These are phyloP conservation scores for Nothophaeocryptopus gaeumannii DNA, from an alignment of 2,329 filamentous ascomycete genomes.

Conservation along the genomic window DNA sequence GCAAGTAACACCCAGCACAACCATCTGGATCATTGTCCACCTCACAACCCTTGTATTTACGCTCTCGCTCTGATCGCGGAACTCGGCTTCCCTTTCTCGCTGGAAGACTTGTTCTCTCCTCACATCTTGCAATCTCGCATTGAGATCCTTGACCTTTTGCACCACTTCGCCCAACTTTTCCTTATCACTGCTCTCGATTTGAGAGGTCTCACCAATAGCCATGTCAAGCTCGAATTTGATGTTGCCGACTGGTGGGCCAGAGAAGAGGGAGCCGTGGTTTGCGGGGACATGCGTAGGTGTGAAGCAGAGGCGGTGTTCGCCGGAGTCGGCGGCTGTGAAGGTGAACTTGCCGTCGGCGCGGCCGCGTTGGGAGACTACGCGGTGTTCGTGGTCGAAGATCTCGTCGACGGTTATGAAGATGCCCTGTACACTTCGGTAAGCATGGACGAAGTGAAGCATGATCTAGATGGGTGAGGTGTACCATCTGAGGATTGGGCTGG, in stretches of 20 bases:
- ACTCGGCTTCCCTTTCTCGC: conserved; percentile 95
- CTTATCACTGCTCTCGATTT: conserved; percentile 93
- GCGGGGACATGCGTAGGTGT: conserved; percentile 73
- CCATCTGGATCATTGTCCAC: conserved; percentile 89
- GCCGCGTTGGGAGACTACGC: conserved; percentile 84
- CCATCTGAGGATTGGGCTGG: conserved; percentile 64
- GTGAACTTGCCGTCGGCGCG: conserved; percentile 78
- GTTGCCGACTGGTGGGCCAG: conserved; percentile 64
- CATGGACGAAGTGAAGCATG: not conserved
- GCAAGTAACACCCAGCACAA: conserved; percentile 80
- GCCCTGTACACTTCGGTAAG: conserved; percentile 41
- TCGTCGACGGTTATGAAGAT: conserved; percentile 96
- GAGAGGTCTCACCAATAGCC: conserved; percentile 88
- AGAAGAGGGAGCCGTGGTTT: conserved; percentile 68
- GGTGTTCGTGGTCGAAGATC: conserved; percentile 96
- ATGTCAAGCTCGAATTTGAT: conserved; percentile 85
- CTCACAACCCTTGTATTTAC: conserved; percentile 89
- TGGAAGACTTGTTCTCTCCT: conserved; percentile 95
- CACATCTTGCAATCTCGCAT: conserved; percentile 81
- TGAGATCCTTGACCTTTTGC: conserved; percentile 83
- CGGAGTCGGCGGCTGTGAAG: conserved; percentile 90
- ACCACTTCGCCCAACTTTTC: conserved; percentile 87
- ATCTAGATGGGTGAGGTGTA: conserved; percentile 10
- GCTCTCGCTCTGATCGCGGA: conserved; percentile 92
- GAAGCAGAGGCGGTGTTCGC: conserved; percentile 95